Evolutionary conservation across 495 filamentous ascomycete species (phyloP).

Genomic region (Annulohypoxylon moriforme): DNA sequence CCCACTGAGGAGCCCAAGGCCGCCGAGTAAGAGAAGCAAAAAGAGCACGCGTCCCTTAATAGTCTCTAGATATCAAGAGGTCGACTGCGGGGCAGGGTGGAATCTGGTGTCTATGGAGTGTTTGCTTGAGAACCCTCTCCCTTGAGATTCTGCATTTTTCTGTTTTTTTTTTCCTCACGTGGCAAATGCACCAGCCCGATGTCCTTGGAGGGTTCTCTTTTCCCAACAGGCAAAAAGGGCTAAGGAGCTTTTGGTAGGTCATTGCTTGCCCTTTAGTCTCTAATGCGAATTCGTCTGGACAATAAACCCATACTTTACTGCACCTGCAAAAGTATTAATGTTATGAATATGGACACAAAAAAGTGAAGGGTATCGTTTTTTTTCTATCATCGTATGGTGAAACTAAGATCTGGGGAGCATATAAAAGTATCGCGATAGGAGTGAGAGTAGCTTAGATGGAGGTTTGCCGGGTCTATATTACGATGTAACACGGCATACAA

Average conservation of each 20-base stretch:
- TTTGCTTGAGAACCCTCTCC: slow-evolving; percentile 58
- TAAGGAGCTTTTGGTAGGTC: slow-evolving; percentile 58
- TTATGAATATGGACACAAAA: slow-evolving; percentile 44
- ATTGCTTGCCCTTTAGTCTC: slow-evolving; percentile 63
- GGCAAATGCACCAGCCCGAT: slow-evolving; percentile 60
- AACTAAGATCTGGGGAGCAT: slow-evolving; percentile 8
- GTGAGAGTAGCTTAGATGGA: slow-evolving; percentile 1
- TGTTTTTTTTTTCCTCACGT: slow-evolving; percentile 59
- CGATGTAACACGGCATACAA: background rate
- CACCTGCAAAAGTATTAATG: slow-evolving; percentile 27
- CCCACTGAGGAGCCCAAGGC: slow-evolving; percentile 64
- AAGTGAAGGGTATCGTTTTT: slow-evolving; percentile 21
- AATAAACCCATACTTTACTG: slow-evolving; percentile 50
- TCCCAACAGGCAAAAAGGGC: slow-evolving; percentile 54
- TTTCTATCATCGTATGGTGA: slow-evolving; percentile 18
- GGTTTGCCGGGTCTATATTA: background rate
- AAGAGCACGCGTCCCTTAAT: slow-evolving; percentile 44
- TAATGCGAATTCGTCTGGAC: slow-evolving; percentile 57
- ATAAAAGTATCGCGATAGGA: background rate
- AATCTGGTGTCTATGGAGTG: slow-evolving; percentile 67
- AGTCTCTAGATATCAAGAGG: slow-evolving; percentile 49
- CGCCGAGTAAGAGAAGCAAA: slow-evolving; percentile 64
- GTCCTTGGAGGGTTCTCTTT: slow-evolving; percentile 52
- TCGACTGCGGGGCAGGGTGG: slow-evolving; percentile 49
- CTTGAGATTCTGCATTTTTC: slow-evolving; percentile 60